Evolutionary conservation across 179 eudicot genomes (phyloP), one percentile per base, ranked within the genome.

Genomic region (Silene coronaria): DNA sequence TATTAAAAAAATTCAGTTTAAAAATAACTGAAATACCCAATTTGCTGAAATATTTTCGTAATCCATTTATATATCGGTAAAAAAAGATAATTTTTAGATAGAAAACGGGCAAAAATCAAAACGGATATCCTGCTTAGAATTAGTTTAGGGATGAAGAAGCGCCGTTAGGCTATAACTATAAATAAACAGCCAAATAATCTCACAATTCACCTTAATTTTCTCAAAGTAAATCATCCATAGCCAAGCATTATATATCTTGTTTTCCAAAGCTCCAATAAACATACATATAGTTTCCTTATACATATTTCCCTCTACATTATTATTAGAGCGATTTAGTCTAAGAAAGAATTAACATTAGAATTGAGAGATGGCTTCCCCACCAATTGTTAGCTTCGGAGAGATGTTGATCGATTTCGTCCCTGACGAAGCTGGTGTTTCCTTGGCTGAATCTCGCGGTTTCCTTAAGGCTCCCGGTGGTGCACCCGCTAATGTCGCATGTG

Each of bases 381-480:
- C 76, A 65, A 78, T 89, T 11, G 92, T 88, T 3, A 76, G 85
- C 34, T 88, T 88, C 58, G 92, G 92, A 6, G 92, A 88, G 85
- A 88, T 88, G 90, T 70, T 88, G 73, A 88, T 88, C 7, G 90
- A 88, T 66, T 88, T 88, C 34, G 92, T 88, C 26, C 92, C 92
- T 0, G 85, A 81, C 24, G 79, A 76, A 3, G 78, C 88, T 45
- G 90, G 90, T 13, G 92, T 87, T 17, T 88, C 92, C 3, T 74
- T 88, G 77, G 91, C 87, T 1, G 90, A 85, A 58, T 84, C 90
- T 6, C 73, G 65, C 0, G 92, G 91, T 2, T 88, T 88, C 70
- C 19, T 87, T 38, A 87, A 87, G 48, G 92, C 92, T 24, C 90
- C 91, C 13, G 92, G 92, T n/a, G 92, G 90, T 6, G 92, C 90